A percentile compares a stretch with the other conserved stretches of the same genome.
Evolutionary conservation across 495 filamentous ascomycete species (phyloP).

Genomic region (Xylaria palmicola): DNA sequence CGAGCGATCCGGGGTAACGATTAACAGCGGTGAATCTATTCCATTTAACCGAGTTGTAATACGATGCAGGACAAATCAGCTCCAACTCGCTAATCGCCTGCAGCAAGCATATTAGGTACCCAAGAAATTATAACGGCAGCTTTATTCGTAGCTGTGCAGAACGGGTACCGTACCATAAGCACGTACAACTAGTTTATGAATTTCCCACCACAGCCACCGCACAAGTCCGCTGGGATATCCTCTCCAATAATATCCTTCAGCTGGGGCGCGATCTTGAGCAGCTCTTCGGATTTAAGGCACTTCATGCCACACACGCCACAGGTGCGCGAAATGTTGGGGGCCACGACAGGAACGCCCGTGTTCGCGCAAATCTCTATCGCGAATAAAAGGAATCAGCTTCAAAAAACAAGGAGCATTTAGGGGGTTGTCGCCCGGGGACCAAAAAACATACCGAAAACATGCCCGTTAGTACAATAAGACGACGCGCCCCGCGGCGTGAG

Average conservation of each 20-base stretch:
- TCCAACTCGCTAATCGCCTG: not conserved
- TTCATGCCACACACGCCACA: slow-evolving; percentile 46
- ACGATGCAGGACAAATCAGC: not conserved
- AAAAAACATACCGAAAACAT: slow-evolving; percentile 29
- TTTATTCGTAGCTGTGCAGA: no score
- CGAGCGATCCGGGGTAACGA: no score
- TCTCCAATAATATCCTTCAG: slow-evolving; percentile 30
- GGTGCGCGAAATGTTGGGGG: slow-evolving; percentile 40
- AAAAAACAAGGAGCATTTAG: not conserved
- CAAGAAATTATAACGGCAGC: no score
- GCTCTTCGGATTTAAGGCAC: slow-evolving; percentile 33
- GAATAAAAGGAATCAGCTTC: not conserved
- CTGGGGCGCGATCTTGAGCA: slow-evolving; percentile 28
- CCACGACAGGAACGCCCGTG: slow-evolving; percentile 43
- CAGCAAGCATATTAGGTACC: no score
- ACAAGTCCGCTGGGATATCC: slow-evolving; percentile 35
- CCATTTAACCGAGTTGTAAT: not conserved
- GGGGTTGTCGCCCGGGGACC: not conserved
- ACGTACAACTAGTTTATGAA: slow-evolving; percentile 39
- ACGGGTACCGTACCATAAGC: no score
- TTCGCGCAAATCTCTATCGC: slow-evolving; percentile 36
- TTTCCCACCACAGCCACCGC: slow-evolving; percentile 48
- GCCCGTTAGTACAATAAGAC: slow-evolving; percentile 28
- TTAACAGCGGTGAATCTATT: no score
- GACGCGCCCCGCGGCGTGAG: slow-evolving; percentile 17